These are phyloP conservation scores for Eucommia ulmoides DNA, from an alignment of 257 asterid genomes.

Conservation along the genomic window DNA sequence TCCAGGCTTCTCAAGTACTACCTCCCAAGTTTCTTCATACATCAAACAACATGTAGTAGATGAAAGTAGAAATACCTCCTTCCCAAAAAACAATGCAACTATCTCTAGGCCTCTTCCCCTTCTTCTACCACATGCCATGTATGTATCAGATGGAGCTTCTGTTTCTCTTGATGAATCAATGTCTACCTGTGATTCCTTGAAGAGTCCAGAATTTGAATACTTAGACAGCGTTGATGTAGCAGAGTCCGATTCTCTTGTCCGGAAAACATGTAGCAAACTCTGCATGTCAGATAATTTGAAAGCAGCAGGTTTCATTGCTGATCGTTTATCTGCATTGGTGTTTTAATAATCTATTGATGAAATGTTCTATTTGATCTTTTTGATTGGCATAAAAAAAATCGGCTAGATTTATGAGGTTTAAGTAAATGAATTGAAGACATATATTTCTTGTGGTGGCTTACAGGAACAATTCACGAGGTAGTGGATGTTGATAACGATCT, in stretches of 20 bases:
- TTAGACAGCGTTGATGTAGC: constrained; percentile 44
- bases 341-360: background rate
- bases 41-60: constrained; percentile 30
- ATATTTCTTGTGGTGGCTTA: constrained; percentile 3
- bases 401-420: background rate
- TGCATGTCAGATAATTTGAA: constrained; percentile 46
- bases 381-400: background rate
- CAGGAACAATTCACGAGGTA: constrained; percentile 55
- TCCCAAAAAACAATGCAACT: constrained; percentile 20
- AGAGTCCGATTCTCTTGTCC: constrained; percentile 53
- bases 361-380: background rate
- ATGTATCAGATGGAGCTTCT: constrained; percentile 40
- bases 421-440: too few species aligned
- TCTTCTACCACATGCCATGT: constrained; percentile 20
- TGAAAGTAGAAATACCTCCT: constrained; percentile 17
- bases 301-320: constrained; percentile 35
- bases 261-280: constrained; percentile 47
- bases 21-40: constrained; percentile 19
- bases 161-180: constrained; percentile 83
- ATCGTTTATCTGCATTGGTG: background rate
- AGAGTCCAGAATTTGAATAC: constrained; percentile 84
- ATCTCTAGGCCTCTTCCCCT: constrained; percentile 15
- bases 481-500: constrained; percentile 50
- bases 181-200: constrained; percentile 74
- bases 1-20: constrained; percentile 22